Base-by-base conservation (phyloP, 345 rosid genomes). In the Gossypium sturtianum region DNA sequence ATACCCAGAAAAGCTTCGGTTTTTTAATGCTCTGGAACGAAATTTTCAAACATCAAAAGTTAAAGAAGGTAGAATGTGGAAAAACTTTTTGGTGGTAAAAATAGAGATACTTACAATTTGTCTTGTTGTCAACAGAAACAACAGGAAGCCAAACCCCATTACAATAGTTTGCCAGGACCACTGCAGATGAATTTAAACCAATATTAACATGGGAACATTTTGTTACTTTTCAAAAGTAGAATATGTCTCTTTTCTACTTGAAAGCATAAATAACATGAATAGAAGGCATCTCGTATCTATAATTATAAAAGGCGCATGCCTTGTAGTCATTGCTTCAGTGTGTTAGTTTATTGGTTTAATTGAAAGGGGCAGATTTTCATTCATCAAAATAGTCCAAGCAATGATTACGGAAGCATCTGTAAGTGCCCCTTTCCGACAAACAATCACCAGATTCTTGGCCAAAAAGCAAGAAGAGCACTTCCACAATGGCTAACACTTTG, bases 1-100 rank as follows among this genome's bases (percentile, higher is more conserved):
- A 91, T 22, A 93, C 84, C 98, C 98, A 96, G 84, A 93, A 96
- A 72, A 91, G 89, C 80, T 93, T 93, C 23, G 97, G 97, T 71
- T 86, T 93, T 75, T 67, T 93, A 83, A 85, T 84, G 82, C 98
- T 89, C 99, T 96, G 84, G 6, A 45, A 20, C n/a, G 29, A 75
- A 22, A 38, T 4, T 54, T 54, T 65, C 43, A 9, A 64, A 54
- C 13, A 56, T 58, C 49, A 65, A 12, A 66, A 56, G 17, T 22
- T 7, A 20, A 23, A 75, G 66, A 20, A 45, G 12, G 53, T 38
- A 52, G 43, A 53, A 34, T 65, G 20, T 34, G 23, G 44, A 41
- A 12, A 17, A 17, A 45, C 43, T 13, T 45, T 10, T 34, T 70
- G 9, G 11, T 49, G 19, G 73, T 17, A 69, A 61, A 34, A 76